A percentile compares a stretch with the other conserved stretches of the same genome.
Conservation (phyloP, 2,329 filamentous ascomycete genomes). For the Lasiodiplodia citricola region DNA sequence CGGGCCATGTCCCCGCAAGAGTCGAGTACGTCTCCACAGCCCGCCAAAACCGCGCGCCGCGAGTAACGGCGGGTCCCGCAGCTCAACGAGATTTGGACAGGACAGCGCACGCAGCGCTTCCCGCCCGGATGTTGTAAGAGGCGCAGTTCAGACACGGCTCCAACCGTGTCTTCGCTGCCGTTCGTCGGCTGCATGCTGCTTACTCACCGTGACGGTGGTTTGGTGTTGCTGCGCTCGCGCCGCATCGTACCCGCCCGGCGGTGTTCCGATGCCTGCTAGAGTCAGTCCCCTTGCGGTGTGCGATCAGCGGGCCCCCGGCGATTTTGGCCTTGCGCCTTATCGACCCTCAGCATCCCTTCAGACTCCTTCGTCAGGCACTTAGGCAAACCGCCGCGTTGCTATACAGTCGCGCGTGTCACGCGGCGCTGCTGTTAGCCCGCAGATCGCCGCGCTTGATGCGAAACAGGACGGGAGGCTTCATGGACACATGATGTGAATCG, state of each 20-base stretch:
- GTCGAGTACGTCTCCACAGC: neutral
- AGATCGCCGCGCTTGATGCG: neutral
- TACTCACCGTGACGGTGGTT: conserved; percentile 1
- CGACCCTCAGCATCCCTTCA: neutral
- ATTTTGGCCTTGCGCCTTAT: conserved; percentile 1
- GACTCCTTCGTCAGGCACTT: neutral
- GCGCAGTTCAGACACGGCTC: neutral
- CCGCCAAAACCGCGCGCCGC: neutral
- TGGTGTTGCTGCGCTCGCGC: neutral
- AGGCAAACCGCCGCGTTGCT: neutral
- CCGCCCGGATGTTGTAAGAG: neutral
- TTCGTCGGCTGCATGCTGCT: conserved; percentile 2
- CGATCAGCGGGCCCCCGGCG: conserved; percentile 17
- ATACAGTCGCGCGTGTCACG: neutral
- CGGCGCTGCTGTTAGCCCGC: neutral
- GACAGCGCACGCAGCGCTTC: neutral
- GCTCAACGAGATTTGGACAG: neutral
- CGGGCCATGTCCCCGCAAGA: conserved; percentile 7
- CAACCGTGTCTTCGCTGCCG: neutral
- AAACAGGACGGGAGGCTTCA: neutral
- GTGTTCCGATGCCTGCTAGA: conserved; percentile 18
- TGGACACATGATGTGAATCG: conserved; percentile 14
- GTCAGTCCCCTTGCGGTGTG: conserved; percentile 14
- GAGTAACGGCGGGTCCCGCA: conserved; percentile 1
- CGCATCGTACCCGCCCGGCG: neutral